Evolutionary conservation across 1,284 basidiomycete species (phyloP).

Genomic region (Apiotrichum akiyoshidainum): DNA sequence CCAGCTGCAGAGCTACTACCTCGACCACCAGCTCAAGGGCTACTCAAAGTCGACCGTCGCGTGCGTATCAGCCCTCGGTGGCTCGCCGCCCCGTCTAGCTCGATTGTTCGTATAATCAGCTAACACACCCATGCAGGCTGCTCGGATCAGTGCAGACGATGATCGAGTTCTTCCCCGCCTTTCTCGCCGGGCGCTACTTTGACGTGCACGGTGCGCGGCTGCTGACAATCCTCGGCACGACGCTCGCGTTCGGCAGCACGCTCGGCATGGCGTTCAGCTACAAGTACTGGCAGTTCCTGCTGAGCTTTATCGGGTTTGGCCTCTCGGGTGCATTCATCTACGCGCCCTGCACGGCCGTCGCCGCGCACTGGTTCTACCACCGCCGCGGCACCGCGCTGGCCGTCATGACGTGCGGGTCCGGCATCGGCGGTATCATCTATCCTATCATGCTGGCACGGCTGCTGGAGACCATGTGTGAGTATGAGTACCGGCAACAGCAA

Average conservation of each 20-base stretch:
- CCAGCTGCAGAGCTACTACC: constrained; percentile 41
- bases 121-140: constrained; percentile 21
- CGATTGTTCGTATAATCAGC: too few species aligned
- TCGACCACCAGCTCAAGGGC: constrained; percentile 35
- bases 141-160: constrained; percentile 31
- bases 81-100: too few species aligned
- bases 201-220: constrained; percentile 39
- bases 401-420: constrained; percentile 39
- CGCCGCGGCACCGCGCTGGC: constrained; percentile 39
- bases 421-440: constrained; percentile 36
- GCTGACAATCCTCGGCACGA: constrained; percentile 29
- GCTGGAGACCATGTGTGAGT: constrained; percentile 5
- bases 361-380: constrained; percentile 44
- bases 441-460: constrained; percentile 25
- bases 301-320: constrained; percentile 38
- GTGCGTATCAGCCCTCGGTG: too few species aligned
- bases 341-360: constrained; percentile 40
- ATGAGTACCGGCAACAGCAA: too few species aligned
- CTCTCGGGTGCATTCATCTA: constrained; percentile 38
- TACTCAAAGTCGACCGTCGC: constrained; percentile 24
- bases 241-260: constrained; percentile 27
- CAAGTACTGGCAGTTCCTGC: constrained; percentile 45
- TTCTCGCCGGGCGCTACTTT: constrained; percentile 41
- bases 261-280: constrained; percentile 42
- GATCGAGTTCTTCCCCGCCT: constrained; percentile 34